A percentile compares a stretch with the other conserved stretches of the same genome.
Conservation (phyloP, 305 asterid species). For the Fraxinus paxiana region DNA sequence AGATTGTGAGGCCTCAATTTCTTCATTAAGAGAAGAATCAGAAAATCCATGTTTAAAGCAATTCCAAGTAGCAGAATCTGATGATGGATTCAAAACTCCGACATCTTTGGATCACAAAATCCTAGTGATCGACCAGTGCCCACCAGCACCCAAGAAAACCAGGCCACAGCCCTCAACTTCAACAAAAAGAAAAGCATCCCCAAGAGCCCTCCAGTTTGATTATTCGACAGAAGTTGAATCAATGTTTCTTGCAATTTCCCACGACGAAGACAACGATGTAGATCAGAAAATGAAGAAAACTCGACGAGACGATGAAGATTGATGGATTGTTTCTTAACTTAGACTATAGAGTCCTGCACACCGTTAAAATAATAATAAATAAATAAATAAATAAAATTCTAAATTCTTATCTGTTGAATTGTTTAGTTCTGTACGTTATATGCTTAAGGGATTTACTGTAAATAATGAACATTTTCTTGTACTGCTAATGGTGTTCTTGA, state of each 20-base stretch:
- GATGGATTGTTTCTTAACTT: background rate
- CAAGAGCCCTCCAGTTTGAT: slow-evolving; percentile 28
- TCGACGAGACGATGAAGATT: slow-evolving; percentile 24
- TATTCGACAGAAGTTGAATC: slow-evolving; percentile 26
- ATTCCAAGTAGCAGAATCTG: slow-evolving; percentile 24
- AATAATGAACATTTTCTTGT: background rate
- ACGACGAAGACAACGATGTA: slow-evolving; percentile 1
- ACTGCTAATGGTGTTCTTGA: background rate
- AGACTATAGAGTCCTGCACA: background rate
- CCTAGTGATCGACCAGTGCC: slow-evolving; percentile 38
- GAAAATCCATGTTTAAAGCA: background rate
- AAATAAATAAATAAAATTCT: too few relatives aligned
- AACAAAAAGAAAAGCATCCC: slow-evolving; percentile 22
- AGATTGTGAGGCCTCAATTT: background rate
- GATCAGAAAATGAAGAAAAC: slow-evolving; percentile 30
- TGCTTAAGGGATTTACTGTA: background rate
- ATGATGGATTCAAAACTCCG: slow-evolving; percentile 49
- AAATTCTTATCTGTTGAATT: background rate
- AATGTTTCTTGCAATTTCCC: slow-evolving; percentile 17
- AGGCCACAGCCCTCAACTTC: slow-evolving; percentile 16
- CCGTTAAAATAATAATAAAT: too few relatives aligned
- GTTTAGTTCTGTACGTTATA: background rate
- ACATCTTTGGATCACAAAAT: slow-evolving; percentile 45
- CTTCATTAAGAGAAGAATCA: background rate
- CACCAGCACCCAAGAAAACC: slow-evolving; percentile 47